These are phyloP conservation scores for Tubosaeta sp. DNA, from an alignment of 768 basidiomycete genomes.

Conservation along the genomic window DNA sequence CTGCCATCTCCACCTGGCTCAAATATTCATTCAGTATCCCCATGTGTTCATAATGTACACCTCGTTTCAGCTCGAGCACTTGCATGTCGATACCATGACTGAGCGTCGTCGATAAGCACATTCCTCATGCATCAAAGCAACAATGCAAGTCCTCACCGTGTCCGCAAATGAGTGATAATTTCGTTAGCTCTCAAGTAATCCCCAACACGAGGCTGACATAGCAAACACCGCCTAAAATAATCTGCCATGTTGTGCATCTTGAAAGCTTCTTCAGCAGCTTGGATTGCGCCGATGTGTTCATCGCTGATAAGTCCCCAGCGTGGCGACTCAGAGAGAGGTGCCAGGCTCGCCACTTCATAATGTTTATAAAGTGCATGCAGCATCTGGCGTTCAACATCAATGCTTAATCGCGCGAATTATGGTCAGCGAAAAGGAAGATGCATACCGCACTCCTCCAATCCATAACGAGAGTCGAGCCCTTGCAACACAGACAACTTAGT, in stretches of 20 bases:
- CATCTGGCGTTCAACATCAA: conserved; percentile 1
- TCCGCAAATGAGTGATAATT: background rate
- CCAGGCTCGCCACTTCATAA: too few relatives aligned
- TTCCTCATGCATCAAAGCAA: too few relatives aligned
- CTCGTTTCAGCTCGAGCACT: too few relatives aligned
- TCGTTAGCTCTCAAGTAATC: background rate
- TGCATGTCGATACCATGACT: too few relatives aligned
- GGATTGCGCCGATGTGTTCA: background rate
- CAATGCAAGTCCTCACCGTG: too few relatives aligned
- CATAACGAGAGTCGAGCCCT: background rate
- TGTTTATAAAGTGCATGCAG: background rate
- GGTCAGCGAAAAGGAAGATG: background rate
- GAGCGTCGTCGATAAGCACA: too few relatives aligned
- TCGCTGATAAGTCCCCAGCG: conserved; percentile 2
- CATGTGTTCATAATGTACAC: background rate
- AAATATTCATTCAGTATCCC: too few relatives aligned
- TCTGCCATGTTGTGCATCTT: too few relatives aligned
- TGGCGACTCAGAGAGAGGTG: background rate
- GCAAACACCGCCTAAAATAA: conserved; percentile 3
- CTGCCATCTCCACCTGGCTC: too few relatives aligned
- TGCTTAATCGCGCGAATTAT: too few relatives aligned
- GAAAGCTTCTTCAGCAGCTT: background rate
- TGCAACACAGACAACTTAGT: conserved; percentile 1
- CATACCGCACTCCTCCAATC: conserved; percentile 13
- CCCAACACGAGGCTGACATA: conserved; percentile 7